phyloP scores from a whole-genome alignment of 176 grass and related monocot genomes.

The Phragmites australis region DNA sequence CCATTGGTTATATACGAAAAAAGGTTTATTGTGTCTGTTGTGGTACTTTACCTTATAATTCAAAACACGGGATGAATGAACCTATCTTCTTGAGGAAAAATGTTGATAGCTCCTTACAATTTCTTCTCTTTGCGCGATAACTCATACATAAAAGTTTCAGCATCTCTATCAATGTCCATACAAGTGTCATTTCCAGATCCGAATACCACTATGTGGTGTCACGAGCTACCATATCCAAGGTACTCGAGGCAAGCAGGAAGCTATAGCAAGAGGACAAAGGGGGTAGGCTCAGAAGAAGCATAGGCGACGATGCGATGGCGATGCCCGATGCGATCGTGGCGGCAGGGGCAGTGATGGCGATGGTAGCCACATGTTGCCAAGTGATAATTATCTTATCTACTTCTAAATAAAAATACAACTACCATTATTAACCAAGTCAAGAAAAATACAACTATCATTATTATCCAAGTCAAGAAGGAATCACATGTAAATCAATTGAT shows the following conservation, averaged over 20 bases:
- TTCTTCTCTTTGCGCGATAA: neutral
- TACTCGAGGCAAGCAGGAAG: too few relatives aligned
- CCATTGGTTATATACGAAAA: neutral
- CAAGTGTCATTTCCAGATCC: neutral
- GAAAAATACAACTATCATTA: neutral
- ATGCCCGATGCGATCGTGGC: too few relatives aligned
- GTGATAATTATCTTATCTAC: neutral
- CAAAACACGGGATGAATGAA: neutral
- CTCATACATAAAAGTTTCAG: neutral
- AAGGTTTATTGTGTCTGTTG: neutral
- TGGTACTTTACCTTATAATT: neutral
- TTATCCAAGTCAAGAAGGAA: neutral
- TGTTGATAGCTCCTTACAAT: neutral
- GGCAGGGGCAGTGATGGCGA: too few relatives aligned
- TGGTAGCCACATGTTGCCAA: neutral
- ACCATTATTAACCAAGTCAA: neutral
- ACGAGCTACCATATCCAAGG: too few relatives aligned
- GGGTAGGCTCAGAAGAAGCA: too few relatives aligned
- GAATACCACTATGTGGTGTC: too few relatives aligned
- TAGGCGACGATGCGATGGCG: too few relatives aligned
- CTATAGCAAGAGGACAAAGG: too few relatives aligned
- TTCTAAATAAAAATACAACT: neutral
- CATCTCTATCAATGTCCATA: constrained; percentile 2
- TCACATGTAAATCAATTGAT: neutral
- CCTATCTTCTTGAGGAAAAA: neutral